These are phyloP conservation scores for Primulina eburnea DNA, from an alignment of 257 asterid genomes.

Conservation along the genomic window DNA sequence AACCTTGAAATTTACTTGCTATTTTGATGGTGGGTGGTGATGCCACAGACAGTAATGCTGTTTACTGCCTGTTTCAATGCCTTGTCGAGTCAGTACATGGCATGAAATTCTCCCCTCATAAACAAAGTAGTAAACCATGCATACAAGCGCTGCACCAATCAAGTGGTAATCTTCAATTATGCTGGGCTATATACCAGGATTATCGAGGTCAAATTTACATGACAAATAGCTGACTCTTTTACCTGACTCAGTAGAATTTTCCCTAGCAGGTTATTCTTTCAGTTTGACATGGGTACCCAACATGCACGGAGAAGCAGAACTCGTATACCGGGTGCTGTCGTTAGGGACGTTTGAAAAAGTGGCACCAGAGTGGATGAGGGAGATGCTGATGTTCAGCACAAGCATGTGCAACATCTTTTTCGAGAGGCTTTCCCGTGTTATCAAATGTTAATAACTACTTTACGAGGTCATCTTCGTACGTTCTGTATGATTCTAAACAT, in stretches of 20 bases:
- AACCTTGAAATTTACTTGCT: constrained; percentile 15
- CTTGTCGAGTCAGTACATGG: constrained; percentile 63
- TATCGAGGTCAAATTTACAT: not conserved
- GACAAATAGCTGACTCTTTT: not conserved
- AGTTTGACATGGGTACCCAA: constrained; percentile 63
- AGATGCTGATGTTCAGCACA: constrained; percentile 59
- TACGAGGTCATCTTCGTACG: not conserved
- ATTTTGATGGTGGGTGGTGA: constrained; percentile 39
- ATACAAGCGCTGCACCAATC: constrained; percentile 59
- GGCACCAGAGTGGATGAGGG: constrained; percentile 90
- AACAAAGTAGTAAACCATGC: constrained; percentile 46
- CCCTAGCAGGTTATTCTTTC: constrained; percentile 70
- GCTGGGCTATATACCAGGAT: constrained; percentile 5
- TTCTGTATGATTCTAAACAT: not conserved
- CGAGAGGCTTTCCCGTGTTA: constrained; percentile 54
- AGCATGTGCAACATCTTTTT: constrained; percentile 73
- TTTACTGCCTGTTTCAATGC: constrained; percentile 66
- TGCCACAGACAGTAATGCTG: constrained; percentile 34
- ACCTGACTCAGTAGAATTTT: constrained; percentile 1
- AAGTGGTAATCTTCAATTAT: constrained; percentile 55
- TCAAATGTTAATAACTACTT: constrained; percentile 28
- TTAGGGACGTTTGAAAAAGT: constrained; percentile 77
- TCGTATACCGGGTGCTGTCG: constrained; percentile 55
- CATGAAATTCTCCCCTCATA: constrained; percentile 52
- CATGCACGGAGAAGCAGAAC: constrained; percentile 48